These are phyloP conservation scores for Funneliformis geosporum DNA, from an alignment of 192 early-diverging fungal genomes.

Conservation along the genomic window DNA sequence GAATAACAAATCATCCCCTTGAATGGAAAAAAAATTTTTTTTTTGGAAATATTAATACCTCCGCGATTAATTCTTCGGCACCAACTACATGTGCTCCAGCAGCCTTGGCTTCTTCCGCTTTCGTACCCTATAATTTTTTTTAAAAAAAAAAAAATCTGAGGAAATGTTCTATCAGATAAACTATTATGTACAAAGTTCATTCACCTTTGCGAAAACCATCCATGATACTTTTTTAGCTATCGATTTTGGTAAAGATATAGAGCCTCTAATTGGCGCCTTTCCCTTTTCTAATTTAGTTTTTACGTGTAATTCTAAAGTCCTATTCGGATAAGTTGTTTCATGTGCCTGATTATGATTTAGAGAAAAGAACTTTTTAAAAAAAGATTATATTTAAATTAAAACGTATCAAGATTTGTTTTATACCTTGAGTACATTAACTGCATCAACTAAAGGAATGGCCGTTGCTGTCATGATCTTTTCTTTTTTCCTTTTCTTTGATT, in stretches of 20 bases:
- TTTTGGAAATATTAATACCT: slow-evolving; percentile 38
- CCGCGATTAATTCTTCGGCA: slow-evolving; percentile 80
- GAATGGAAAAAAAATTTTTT: neutral
- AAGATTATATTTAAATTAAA: neutral
- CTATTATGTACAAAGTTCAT: too few species aligned
- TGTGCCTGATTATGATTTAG: slow-evolving; percentile 46
- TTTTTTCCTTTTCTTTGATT: slow-evolving; percentile 30
- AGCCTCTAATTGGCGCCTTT: slow-evolving; percentile 78
- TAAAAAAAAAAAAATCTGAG: neutral
- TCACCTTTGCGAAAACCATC: slow-evolving; percentile 80
- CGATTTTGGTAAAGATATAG: slow-evolving; percentile 71
- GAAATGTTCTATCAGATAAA: neutral
- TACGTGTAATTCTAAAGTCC: slow-evolving; percentile 68
- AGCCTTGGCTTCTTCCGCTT: slow-evolving; percentile 76
- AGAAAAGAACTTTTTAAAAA: neutral
- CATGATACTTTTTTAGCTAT: slow-evolving; percentile 61
- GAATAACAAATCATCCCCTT: neutral
- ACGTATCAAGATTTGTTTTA: neutral
- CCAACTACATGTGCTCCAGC: slow-evolving; percentile 87
- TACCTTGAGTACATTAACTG: slow-evolving; percentile 45
- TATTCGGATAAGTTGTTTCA: slow-evolving; percentile 66
- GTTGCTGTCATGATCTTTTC: slow-evolving; percentile 31
- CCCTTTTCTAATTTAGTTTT: slow-evolving; percentile 72
- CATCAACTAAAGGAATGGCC: slow-evolving; percentile 43
- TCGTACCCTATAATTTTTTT: slow-evolving; percentile 56